These are phyloP conservation scores for Henckelia pumila DNA, from an alignment of 257 asterid genomes.

Conservation along the genomic window DNA sequence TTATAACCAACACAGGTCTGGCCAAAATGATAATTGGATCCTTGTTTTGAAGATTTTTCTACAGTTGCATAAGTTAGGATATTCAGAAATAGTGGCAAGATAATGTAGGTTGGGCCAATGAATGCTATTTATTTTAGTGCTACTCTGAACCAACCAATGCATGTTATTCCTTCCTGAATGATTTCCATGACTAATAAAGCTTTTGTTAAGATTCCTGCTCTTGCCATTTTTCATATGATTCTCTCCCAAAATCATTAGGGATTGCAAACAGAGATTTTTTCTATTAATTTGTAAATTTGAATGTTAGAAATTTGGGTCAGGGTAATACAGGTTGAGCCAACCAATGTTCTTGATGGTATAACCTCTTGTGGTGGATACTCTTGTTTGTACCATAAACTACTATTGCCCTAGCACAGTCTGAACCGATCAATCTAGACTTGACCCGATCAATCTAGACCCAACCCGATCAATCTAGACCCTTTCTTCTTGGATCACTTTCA, in stretches of 20 bases:
- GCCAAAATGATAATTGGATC: neutral
- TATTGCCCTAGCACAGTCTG: slow-evolving; percentile 2
- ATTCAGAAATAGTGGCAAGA: neutral
- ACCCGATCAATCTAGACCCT: slow-evolving; percentile 1
- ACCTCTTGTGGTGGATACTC: neutral
- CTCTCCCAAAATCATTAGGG: neutral
- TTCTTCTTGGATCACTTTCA: neutral
- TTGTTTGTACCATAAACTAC: neutral
- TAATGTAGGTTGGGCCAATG: neutral
- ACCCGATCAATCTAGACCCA: too few relatives aligned
- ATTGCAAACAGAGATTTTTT: neutral
- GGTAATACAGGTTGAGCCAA: neutral
- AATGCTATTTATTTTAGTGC: neutral
- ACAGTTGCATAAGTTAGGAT: neutral
- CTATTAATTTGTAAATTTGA: neutral
- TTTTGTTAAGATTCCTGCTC: neutral
- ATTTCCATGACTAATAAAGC: neutral
- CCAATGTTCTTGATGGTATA: neutral
- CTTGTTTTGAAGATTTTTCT: neutral
- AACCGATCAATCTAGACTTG: slow-evolving; percentile 1
- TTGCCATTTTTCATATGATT: neutral
- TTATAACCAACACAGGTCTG: too few relatives aligned
- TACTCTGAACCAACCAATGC: neutral
- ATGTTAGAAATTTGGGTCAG: neutral
- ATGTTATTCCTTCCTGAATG: neutral